Evolutionary conservation across 2,329 filamentous ascomycete species (phyloP).

Genomic region (Calonectria crousiana): DNA sequence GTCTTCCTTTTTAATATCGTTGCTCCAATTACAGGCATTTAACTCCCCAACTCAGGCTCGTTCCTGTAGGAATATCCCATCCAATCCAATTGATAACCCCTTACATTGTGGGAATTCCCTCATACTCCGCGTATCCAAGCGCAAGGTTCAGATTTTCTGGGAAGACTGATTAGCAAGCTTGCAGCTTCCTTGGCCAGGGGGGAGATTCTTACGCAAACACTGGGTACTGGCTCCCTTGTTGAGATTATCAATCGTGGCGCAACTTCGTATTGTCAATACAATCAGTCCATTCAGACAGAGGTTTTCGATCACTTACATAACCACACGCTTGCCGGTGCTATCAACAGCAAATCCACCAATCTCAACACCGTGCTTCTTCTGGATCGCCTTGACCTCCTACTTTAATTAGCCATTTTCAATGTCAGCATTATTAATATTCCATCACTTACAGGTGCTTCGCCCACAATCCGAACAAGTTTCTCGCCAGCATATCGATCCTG

Average conservation of each 20-base stretch:
- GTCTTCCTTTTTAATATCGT: no score
- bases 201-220: constrained; percentile 56
- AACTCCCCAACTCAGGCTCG: no score
- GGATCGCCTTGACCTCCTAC: constrained; percentile 80
- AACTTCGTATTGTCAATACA: not conserved
- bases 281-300: not conserved
- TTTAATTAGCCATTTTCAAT: no score
- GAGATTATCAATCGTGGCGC: constrained; percentile 6
- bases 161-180: constrained; percentile 57
- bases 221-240: not conserved
- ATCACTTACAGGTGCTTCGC: constrained; percentile 76
- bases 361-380: constrained; percentile 88
- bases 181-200: constrained; percentile 71
- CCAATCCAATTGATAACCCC: not conserved
- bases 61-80: not conserved
- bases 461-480: constrained; percentile 92
- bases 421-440: no score
- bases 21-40: no score
- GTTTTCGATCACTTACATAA: constrained; percentile 63
- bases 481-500: constrained; percentile 97
- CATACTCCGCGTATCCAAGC: constrained; percentile 87
- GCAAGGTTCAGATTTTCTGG: constrained; percentile 67
- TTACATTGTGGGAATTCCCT: constrained; percentile 79
- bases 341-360: constrained; percentile 96
- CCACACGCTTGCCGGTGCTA: constrained; percentile 87